Evolutionary conservation across 2,329 filamentous ascomycete species (phyloP).

Genomic region (Epichloe sibirici): DNA sequence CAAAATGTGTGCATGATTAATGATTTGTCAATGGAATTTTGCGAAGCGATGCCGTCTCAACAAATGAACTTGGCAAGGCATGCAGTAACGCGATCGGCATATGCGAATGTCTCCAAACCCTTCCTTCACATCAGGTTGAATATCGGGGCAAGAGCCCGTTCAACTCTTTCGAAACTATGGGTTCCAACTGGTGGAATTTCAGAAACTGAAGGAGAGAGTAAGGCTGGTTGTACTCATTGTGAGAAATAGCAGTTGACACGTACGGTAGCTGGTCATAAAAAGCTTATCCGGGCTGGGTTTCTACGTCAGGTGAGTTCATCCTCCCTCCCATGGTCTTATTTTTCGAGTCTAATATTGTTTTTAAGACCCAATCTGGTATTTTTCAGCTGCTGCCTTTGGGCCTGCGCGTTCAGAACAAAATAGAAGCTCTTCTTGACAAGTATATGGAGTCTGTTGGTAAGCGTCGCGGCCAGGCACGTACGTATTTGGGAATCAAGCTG

Average conservation of each 20-base stretch:
- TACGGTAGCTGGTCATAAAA: constrained; percentile 46
- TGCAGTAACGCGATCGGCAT: constrained; percentile 4
- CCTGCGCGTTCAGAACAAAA: constrained; percentile 74
- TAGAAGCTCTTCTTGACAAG: constrained; percentile 75
- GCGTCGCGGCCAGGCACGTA: constrained; percentile 2
- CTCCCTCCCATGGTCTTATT: constrained; percentile 1
- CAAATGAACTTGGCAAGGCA: constrained; percentile 8
- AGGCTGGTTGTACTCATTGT: constrained; percentile 1
- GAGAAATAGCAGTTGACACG: constrained; percentile 9
- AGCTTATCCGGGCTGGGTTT: constrained; percentile 60
- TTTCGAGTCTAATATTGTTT: background rate
- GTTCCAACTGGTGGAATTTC: constrained; percentile 61
- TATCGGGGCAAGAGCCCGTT: constrained; percentile 11
- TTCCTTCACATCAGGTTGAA: constrained; percentile 10
- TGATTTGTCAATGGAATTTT: background rate
- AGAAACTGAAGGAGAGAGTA: constrained; percentile 41
- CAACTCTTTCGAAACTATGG: constrained; percentile 61
- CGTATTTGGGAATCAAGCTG: background rate
- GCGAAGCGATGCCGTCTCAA: constrained; percentile 8
- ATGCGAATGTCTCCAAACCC: constrained; percentile 9
- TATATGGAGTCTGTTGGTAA: constrained; percentile 69
- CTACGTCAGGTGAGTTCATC: constrained; percentile 50
- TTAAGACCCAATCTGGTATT: constrained; percentile 69
- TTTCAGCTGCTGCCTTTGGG: constrained; percentile 89
- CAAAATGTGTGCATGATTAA: background rate